Evolutionary conservation across 257 asterid species (phyloP), one percentile per base, ranked within the genome.

Genomic region (Marsdenia floribunda): DNA sequence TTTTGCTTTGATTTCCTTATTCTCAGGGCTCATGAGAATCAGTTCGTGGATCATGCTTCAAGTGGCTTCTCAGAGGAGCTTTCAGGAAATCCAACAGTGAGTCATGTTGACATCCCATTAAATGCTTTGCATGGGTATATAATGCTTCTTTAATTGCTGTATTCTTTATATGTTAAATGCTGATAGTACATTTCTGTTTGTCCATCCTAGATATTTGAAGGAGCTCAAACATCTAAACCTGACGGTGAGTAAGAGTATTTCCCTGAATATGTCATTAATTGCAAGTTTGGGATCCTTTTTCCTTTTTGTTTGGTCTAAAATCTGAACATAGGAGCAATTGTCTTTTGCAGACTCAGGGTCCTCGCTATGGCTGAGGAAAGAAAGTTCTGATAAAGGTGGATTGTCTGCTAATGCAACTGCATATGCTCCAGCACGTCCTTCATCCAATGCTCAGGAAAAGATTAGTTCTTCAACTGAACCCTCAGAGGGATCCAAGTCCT

Each of bases 381-480:
- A 85, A 76, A 74, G 80, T 84, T 73, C 81, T 85, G 89, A 87
- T 74, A 86, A 72, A 75, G 85, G 71, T 81, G 82, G 84, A 65
- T 66, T 88, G 70, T 90, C 96, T 81, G 81, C 90, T 74, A 80
- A 86, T 81, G 93, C 91, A 74, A 73, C 91, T 60, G 80, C 86
- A 67, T 81, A 80, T 77, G 89, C 90, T 80, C 90, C 90, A 49
- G 75, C 88, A 53, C 83, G 22, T 66, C 81, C 78, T 71, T 79
- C 91, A 22, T 79, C 93, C 52, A 85, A 85, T 83, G 63, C 46
- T 50, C 93, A 70, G 73, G 96, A 85, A 68, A 92, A 89, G 80
- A 73, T 58, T 19, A 76, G 83, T 47, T 81, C 90, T 76, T 76
- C 84, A 60, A 79, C 72, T 82, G 90, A 84, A 80, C 79, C 50